Evolutionary conservation across 148 eudicot genomes (phyloP).

Genomic region (Amaranthus palmeri): DNA sequence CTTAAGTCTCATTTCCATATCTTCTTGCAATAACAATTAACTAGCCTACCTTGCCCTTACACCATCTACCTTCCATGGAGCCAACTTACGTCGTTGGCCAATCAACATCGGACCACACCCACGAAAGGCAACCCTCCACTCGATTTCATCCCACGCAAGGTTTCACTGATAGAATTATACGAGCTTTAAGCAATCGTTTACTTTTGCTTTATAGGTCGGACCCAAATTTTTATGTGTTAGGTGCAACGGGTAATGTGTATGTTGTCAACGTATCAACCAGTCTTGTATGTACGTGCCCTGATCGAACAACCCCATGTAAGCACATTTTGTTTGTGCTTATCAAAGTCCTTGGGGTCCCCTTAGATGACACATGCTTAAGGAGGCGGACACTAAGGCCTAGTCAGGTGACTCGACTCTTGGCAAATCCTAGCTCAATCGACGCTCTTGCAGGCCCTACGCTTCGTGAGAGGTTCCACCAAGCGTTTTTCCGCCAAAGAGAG

Average conservation of each 20-base stretch:
- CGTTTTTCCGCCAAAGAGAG: constrained; percentile 33
- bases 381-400: constrained; percentile 52
- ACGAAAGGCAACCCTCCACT: constrained; percentile 17
- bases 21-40: not conserved
- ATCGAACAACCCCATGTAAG: constrained; percentile 72
- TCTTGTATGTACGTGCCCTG: constrained; percentile 77
- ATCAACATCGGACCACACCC: constrained; percentile 17
- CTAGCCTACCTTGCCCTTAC: not conserved
- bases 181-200: constrained; percentile 65
- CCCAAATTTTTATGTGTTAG: constrained; percentile 64
- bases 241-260: constrained; percentile 84
- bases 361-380: constrained; percentile 48
- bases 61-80: constrained; percentile 37
- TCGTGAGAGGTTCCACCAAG: constrained; percentile 58
- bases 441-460: constrained; percentile 42
- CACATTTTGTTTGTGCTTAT: constrained; percentile 69
- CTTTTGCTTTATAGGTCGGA: constrained; percentile 70
- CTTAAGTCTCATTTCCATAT: constrained; percentile 3
- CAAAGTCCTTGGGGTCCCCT: constrained; percentile 37
- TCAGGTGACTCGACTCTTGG: constrained; percentile 54
- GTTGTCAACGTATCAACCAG: constrained; percentile 52
- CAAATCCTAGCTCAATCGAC: constrained; percentile 33
- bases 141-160: constrained; percentile 38
- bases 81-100: constrained; percentile 34
- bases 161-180: constrained; percentile 49